Conservation (phyloP, 129 eudicot genomes). For the Flaveria sonorensis region DNA sequence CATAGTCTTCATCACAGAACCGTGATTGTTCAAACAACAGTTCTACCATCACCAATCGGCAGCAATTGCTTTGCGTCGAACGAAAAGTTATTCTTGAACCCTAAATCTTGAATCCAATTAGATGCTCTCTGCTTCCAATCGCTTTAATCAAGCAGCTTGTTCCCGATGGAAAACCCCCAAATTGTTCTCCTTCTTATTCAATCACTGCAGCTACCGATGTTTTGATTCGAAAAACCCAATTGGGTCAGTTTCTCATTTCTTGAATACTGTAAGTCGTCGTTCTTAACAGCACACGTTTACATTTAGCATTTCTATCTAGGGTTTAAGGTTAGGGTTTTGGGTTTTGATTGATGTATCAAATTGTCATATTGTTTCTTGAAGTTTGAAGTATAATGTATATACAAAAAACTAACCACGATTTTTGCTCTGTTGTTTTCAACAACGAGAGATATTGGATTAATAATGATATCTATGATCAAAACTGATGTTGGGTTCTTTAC, state of each 20-base stretch:
- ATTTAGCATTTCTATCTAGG: constrained; percentile 12
- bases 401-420: too few relatives aligned
- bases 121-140: constrained; percentile 41
- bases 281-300: background rate
- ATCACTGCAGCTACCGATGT: constrained; percentile 7
- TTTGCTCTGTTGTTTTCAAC: too few relatives aligned
- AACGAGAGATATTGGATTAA: too few relatives aligned
- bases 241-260: constrained; percentile 19
- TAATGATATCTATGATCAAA: too few relatives aligned
- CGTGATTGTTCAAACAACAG: too few relatives aligned
- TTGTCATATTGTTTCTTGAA: too few relatives aligned
- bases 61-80: background rate
- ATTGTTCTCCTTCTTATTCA: constrained; percentile 12
- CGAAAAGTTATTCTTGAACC: constrained; percentile 25
- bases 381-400: too few relatives aligned
- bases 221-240: constrained; percentile 10
- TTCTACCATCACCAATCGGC: background rate
- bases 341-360: too few relatives aligned
- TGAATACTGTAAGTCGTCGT: constrained; percentile 29
- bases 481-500: too few relatives aligned
- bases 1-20: too few relatives aligned
- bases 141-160: constrained; percentile 18
- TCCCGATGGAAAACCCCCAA: constrained; percentile 31
- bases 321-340: background rate
- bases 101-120: constrained; percentile 29